Base-by-base conservation (phyloP, 2,329 filamentous ascomycete species). In the Diaporthe aspalathi region DNA sequence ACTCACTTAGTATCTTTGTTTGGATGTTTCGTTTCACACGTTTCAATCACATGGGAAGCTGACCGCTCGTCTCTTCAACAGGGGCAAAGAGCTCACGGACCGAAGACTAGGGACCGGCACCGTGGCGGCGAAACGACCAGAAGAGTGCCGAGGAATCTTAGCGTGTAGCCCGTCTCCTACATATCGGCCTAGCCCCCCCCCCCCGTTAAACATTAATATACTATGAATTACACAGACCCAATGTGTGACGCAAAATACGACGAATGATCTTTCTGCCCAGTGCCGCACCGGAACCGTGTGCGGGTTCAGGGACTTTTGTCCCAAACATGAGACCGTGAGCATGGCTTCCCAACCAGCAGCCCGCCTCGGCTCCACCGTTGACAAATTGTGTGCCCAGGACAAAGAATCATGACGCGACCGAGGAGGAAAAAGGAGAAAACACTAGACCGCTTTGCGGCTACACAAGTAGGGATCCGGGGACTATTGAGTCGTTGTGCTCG, bases 181-280 rank as follows among this genome's bases (percentile, higher is more conserved):
- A 12, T 50, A 65, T 65, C 50, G 45, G 60, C 22, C 45, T 65
- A 65, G 60, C 43, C 50, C 11, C 20, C 60, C 43, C 50, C 11
- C 20, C 60, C 45, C 60, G 60, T 65, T 65, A 29, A 50, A 65
- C 12, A 62, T 47, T 20, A 47, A 9, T n/a, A 20, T 65, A 27
- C 29, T 65, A 49, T 65, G 24, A 20, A 65, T 65, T 38, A 45
- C 45, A 65, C 60, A 50, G 60, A 65, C 60, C 50, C 60, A n/a
- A 20, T 38, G 60, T 65, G 60, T 24, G 60, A 65, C 60, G 60
- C 45, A 22, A 65, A 38, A 65, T 65, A 65, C 60, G 60, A 35
- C n/a, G n/a, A 65, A 24, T 65, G 45, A 29, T 50, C n/a, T 24
- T 14, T 50, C 60, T 45, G 60, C 20, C 20, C 45, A 65, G 12